A percentile compares a stretch with the other conserved stretches of the same genome.
These are phyloP conservation scores for Backusella luteola DNA, from an alignment of 192 early-diverging fungal genomes.

Conservation along the genomic window DNA sequence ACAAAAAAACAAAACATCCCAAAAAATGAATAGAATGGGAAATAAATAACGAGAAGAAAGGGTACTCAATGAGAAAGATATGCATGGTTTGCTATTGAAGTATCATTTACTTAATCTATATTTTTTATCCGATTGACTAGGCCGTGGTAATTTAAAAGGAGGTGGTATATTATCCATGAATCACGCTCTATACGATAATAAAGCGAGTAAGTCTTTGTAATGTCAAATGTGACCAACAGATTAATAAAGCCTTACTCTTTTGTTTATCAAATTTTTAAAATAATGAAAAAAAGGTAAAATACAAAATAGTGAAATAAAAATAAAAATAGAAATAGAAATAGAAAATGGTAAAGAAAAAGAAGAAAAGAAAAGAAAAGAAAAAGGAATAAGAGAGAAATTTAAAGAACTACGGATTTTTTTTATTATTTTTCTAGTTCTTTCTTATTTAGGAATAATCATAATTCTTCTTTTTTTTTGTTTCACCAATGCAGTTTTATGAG, in stretches of 20 bases:
- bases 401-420: neutral
- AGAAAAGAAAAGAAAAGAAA: neutral
- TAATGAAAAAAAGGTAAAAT: neutral
- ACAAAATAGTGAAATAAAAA: neutral
- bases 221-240: neutral
- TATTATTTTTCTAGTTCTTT: neutral
- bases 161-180: neutral
- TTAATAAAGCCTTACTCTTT: neutral
- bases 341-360: neutral
- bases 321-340: neutral
- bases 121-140: neutral
- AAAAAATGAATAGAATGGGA: neutral
- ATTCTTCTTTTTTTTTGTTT: neutral
- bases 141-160: conserved; percentile 1
- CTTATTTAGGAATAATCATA: conserved; percentile 1
- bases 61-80: neutral
- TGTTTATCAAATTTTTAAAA: neutral
- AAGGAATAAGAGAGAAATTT: neutral
- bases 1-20: neutral
- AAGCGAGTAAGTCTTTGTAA: neutral
- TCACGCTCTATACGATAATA: neutral
- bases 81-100: neutral
- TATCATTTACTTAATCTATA: conserved; percentile 6
- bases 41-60: neutral
- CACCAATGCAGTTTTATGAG: no score